Base-by-base conservation (phyloP, 2,329 filamentous ascomycete genomes). In the Aspergillus sp. region DNA sequence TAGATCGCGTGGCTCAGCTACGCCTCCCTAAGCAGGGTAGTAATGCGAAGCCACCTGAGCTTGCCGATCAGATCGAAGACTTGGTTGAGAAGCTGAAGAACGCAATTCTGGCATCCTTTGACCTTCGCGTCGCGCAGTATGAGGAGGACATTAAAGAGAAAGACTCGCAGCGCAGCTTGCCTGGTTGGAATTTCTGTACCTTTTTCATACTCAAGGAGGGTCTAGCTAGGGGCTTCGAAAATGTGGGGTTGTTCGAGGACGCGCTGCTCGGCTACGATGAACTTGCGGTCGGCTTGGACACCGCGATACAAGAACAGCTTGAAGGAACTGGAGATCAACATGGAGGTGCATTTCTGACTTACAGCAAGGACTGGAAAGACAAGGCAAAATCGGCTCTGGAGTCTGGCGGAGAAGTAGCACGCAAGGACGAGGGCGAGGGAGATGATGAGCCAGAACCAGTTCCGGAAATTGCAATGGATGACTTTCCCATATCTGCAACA, bases 191-290 rank as follows among this genome's bases (percentile, higher is more conserved):
- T 72, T 99, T 99, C 73, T 98, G 95, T 77, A 99, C 95, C 0
- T 99, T 99, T 74, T 99, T 99, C 74, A 93, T 99, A 15, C 83
- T 99, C 8, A 99, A 99, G 71, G 95, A 99, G 75, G 95, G 95
- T 0, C 80, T 99, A 38, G 94, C 95, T 1, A 86, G 91, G 66
- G 96, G 94, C 0, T 96, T 99, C 67, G 96, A 99, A 75, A 98
- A 91, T 72, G 93, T 98, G 3, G 96, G 96, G 0, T 81, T 99
- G 8, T 91, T 97, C 8, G 95, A 99, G 71, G 95, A 99, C 82
- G 94, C 95, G 3, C 80, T 99, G 41, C 90, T 95, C 4, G 92
- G 92, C 13, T 99, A 99, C 68, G 95, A 98, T 74, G 94, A 99
- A 78, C 86, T 99, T 8, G 90, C 90, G 44, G 87, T 94, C 54